Evolutionary conservation across 1,284 basidiomycete species (phyloP).

Genomic region (Apiotrichum sp.): DNA sequence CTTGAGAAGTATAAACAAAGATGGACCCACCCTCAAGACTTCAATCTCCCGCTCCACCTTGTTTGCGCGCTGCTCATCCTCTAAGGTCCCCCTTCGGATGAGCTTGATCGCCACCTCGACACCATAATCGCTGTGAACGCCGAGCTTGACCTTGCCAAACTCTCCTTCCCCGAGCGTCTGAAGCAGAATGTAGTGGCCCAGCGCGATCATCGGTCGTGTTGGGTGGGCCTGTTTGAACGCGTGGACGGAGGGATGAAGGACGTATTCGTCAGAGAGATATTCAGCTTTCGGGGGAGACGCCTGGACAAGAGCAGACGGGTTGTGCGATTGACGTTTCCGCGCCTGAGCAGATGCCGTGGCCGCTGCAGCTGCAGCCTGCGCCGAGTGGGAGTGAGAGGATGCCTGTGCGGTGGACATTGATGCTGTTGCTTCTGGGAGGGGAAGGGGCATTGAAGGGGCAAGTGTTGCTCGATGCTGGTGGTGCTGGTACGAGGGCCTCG

Average conservation of each 20-base stretch:
- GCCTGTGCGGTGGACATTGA: slow-evolving; percentile 23
- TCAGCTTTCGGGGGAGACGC: slow-evolving; percentile 36
- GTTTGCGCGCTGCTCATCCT: slow-evolving; percentile 75
- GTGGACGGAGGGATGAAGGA: slow-evolving; percentile 69
- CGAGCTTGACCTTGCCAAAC: slow-evolving; percentile 99
- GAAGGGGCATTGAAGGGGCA: slow-evolving; percentile 29
- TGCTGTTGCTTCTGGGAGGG: slow-evolving; percentile 25
- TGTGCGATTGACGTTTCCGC: slow-evolving; percentile 43
- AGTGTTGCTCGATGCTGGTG: slow-evolving; percentile 12
- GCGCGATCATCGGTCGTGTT: slow-evolving; percentile 77
- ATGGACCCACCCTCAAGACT: slow-evolving; percentile 71
- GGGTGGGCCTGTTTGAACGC: slow-evolving; percentile 81
- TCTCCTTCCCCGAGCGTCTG: slow-evolving; percentile 97
- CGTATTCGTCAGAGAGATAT: slow-evolving; percentile 43
- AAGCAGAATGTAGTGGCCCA: slow-evolving; percentile 88
- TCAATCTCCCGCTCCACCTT: slow-evolving; percentile 98
- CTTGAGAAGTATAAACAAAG: no score
- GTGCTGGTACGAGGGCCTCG: background rate
- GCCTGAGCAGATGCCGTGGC: slow-evolving; percentile 3
- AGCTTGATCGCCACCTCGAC: slow-evolving; percentile 99
- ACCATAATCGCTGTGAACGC: slow-evolving; percentile 87
- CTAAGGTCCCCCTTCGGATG: slow-evolving; percentile 88
- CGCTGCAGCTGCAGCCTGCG: slow-evolving; percentile 5
- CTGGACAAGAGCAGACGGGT: slow-evolving; percentile 30
- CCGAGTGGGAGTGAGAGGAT: slow-evolving; percentile 27